These are phyloP conservation scores for Paralagenidium karlingii DNA, from an alignment of 352 stramenopile species.

Conservation along the genomic window DNA sequence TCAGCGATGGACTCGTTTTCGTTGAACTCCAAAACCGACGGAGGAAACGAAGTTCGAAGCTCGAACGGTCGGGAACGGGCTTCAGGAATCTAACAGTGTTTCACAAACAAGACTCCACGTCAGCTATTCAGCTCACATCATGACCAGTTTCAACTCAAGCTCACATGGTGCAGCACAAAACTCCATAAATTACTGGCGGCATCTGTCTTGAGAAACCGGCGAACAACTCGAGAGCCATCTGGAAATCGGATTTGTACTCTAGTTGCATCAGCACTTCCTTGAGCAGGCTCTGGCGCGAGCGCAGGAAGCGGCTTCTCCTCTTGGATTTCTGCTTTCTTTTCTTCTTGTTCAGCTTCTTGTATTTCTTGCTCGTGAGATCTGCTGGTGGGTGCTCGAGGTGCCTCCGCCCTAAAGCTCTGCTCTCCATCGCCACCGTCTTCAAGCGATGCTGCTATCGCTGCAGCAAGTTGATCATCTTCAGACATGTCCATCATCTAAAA, in stretches of 20 bases:
- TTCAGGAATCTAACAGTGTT: slow-evolving; percentile 34
- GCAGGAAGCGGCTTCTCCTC: slow-evolving; percentile 13
- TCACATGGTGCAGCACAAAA: slow-evolving; percentile 63
- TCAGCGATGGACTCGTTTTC: slow-evolving; percentile 44
- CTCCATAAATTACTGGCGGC: slow-evolving; percentile 42
- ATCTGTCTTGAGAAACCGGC: slow-evolving; percentile 64
- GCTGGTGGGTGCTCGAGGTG: no score
- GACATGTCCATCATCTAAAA: slow-evolving; percentile 26
- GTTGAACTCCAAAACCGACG: slow-evolving; percentile 28
- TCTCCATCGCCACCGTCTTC: slow-evolving; percentile 26
- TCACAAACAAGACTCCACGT: not conserved
- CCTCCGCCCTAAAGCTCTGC: slow-evolving; percentile 3
- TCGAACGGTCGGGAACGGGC: slow-evolving; percentile 53
- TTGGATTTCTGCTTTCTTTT: slow-evolving; percentile 18
- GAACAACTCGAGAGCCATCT: slow-evolving; percentile 45
- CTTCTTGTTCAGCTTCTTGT: slow-evolving; percentile 20
- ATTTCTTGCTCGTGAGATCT: slow-evolving; percentile 7
- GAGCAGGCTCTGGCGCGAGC: slow-evolving; percentile 33
- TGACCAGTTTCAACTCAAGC: not conserved
- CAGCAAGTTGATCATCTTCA: slow-evolving; percentile 66
- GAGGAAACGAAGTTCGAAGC: slow-evolving; percentile 55
- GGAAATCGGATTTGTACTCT: slow-evolving; percentile 58
- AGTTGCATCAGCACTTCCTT: slow-evolving; percentile 20
- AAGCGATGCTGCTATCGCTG: slow-evolving; percentile 69
- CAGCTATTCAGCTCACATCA: not conserved